phyloP scores from a whole-genome alignment of 305 asterid species.

The Coffea humblotiana region DNA sequence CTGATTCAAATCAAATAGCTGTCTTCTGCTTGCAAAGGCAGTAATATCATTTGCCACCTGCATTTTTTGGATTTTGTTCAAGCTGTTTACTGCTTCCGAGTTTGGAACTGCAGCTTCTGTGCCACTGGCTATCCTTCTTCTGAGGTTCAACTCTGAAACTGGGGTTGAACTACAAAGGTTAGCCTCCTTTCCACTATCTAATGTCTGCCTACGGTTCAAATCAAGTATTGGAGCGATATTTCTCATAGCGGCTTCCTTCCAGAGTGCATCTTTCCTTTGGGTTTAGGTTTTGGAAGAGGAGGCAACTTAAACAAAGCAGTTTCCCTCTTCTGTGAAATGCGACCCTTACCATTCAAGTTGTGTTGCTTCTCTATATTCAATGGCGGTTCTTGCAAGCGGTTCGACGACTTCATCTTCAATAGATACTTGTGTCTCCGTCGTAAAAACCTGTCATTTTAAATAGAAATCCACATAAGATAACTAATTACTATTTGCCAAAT shows the following conservation, averaged over 20 bases:
- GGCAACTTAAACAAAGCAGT: constrained; percentile 34
- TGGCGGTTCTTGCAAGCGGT: constrained; percentile 27
- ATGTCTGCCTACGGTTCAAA: constrained; percentile 29
- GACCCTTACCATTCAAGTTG: constrained; percentile 27
- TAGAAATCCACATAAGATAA: constrained; percentile 9
- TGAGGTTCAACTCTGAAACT: constrained; percentile 32
- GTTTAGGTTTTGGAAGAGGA: constrained; percentile 32
- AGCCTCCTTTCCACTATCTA: constrained; percentile 32
- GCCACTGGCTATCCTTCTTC: constrained; percentile 33
- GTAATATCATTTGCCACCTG: constrained; percentile 34
- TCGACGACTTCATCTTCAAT: constrained; percentile 36
- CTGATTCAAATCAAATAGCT: constrained; percentile 59
- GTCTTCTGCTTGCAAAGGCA: constrained; percentile 20
- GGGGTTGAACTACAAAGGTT: constrained; percentile 12
- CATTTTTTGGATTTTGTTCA: constrained; percentile 43
- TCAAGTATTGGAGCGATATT: constrained; percentile 22
- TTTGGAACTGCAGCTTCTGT: constrained; percentile 32
- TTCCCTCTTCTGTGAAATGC: constrained; percentile 33
- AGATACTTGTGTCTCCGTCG: constrained; percentile 51
- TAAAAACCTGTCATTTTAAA: constrained; percentile 47
- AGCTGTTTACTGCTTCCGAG: constrained; percentile 21
- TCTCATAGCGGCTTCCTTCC: constrained; percentile 32
- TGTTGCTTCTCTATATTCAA: constrained; percentile 28
- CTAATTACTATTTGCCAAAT: background rate
- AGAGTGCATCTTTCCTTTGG: constrained; percentile 36